Evolutionary conservation across 805 yeast species (phyloP), one percentile per base, ranked within the genome.

Genomic region (Zygosaccharomyces lentus): DNA sequence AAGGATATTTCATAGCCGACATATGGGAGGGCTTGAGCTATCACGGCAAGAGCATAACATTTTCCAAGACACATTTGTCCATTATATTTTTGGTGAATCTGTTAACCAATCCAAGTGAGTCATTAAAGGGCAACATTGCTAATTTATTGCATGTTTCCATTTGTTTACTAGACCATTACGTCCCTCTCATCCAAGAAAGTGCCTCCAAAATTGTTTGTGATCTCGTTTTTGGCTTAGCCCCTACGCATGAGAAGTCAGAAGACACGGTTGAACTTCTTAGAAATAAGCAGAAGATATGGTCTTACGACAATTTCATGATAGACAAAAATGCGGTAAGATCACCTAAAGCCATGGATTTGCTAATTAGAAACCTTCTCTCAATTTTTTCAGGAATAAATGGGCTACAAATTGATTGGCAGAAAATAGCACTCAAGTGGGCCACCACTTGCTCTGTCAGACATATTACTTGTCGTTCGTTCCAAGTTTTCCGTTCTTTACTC

Each of bases 361-460:
- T 90, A 50, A 81, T 86, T 2, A 68, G 89, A 49, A 76, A 77
- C 46, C 74, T 84, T 2, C 62, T 88, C 30, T 76, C 74, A 19
- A 72, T 85, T 0, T 80, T 88, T 54, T 67, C 72, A 0, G 64
- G 72, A 0, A 65, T 68, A 19, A 77, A 81, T 0, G 66, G 58
- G 9, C 69, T 89, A 34, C 95, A 84, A 60, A 77, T 77, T 34
- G 86, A 83, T 41, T 93, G 99, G 99, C 83, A 95, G 41, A 70
- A 82, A 27, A 80, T 78, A 2, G 84, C 98, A 0, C 71, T 95
- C 29, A 74, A 76, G 24, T 93, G 99, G 99, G 97, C 99, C 0
- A 93, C 99, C 0, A 83, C 96, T 1, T 93, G 98, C 69, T 95
- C 97, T 2, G 98, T 91, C 1, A 76, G 97, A 58, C 99, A 95